Conservation (phyloP, 2,329 filamentous ascomycete species). For the Hypoxylon sp. region DNA sequence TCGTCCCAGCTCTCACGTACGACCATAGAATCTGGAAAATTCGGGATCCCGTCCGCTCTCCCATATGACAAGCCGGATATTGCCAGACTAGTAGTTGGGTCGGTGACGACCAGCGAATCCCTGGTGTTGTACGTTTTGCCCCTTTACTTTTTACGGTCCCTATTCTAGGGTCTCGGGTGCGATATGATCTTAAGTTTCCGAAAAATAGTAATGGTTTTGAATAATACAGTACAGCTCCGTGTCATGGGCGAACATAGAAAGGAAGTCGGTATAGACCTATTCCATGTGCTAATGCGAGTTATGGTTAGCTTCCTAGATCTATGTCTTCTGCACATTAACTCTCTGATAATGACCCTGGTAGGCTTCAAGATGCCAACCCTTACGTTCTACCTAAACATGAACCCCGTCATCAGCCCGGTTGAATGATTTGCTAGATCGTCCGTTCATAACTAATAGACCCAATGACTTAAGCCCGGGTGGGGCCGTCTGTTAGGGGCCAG, state of each 20-base stretch:
- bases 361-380: neutral
- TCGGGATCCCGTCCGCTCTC: neutral
- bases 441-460: neutral
- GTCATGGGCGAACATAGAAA: neutral
- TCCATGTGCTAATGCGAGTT: neutral
- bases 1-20: neutral
- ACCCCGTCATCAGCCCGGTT: neutral
- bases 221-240: neutral
- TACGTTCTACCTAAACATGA: neutral
- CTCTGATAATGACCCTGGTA: neutral
- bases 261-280: neutral
- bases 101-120: neutral
- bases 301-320: neutral
- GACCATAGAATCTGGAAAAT: neutral
- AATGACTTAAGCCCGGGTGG: neutral
- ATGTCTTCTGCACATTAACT: neutral
- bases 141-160: neutral
- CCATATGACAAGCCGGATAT: neutral
- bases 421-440: neutral
- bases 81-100: neutral
- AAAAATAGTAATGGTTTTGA: neutral
- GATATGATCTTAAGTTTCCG: neutral
- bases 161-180: neutral
- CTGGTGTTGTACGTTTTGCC: neutral
- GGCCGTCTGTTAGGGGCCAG: neutral